Conservation (phyloP, 148 eudicot species). For the Camellia japonica region DNA sequence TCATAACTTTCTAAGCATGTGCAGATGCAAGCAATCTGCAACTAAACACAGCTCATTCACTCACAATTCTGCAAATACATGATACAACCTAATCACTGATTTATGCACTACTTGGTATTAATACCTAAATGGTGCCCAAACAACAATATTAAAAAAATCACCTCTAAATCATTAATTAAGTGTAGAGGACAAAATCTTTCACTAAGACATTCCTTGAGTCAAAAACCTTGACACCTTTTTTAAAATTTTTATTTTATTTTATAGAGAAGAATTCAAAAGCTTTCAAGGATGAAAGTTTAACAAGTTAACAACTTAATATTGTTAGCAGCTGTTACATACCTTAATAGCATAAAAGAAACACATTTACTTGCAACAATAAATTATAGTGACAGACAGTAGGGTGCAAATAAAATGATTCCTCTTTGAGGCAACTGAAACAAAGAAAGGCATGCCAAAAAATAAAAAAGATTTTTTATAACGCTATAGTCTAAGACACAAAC, state of each 20-base stretch:
- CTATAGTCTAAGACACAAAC: too few species aligned
- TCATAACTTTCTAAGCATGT: too few species aligned
- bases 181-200: too few species aligned
- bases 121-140: too few species aligned
- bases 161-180: too few species aligned
- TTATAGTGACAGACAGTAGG: background rate
- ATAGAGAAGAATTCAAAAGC: background rate
- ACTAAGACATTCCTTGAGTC: too few species aligned
- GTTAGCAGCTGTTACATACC: background rate
- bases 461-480: background rate
- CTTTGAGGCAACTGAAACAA: background rate
- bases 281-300: slow-evolving; percentile 1
- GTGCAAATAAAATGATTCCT: background rate
- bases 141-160: too few species aligned
- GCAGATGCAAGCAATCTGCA: too few species aligned
- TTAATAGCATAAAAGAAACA: background rate
- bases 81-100: too few species aligned
- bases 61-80: too few species aligned
- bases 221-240: background rate
- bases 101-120: too few species aligned
- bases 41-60: too few species aligned
- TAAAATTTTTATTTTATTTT: background rate
- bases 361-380: background rate
- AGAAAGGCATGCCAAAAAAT: background rate
- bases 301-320: background rate